phyloP scores from a whole-genome alignment of 352 stramenopile species.

The Pilasporangium apinafurcum region DNA sequence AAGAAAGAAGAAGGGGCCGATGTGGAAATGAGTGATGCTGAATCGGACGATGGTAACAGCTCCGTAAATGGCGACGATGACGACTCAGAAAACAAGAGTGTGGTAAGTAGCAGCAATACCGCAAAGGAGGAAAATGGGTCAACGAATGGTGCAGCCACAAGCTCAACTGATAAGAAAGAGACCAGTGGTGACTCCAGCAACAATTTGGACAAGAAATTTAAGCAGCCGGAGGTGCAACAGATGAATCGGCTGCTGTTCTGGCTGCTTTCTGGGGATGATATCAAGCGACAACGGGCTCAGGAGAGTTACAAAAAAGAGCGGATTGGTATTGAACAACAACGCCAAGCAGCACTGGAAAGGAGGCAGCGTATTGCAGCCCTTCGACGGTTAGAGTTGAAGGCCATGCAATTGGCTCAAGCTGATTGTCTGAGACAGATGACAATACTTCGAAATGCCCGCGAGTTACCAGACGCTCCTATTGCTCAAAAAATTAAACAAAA shows the following conservation, averaged over 20 bases:
- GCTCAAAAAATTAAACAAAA: conserved; percentile 65
- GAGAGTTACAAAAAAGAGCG: conserved; percentile 79
- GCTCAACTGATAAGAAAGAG: conserved; percentile 3
- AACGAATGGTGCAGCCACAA: conserved; percentile 2
- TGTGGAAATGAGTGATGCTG: conserved; percentile 32
- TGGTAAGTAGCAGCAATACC: background rate
- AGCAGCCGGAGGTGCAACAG: conserved; percentile 84
- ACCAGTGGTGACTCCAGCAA: background rate
- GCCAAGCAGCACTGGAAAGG: conserved; percentile 65
- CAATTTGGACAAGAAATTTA: conserved; percentile 44
- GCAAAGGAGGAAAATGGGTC: conserved; percentile 15
- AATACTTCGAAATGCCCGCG: conserved; percentile 54
- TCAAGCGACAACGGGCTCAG: conserved; percentile 76
- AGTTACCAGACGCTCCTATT: conserved; percentile 48
- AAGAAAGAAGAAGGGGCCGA: conserved; percentile 19
- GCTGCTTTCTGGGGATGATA: conserved; percentile 81
- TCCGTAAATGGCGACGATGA: conserved; percentile 28
- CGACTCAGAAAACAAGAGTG: conserved; percentile 13
- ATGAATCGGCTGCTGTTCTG: conserved; percentile 87
- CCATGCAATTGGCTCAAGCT: conserved; percentile 77
- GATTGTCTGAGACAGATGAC: conserved; percentile 71
- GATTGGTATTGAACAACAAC: conserved; percentile 56
- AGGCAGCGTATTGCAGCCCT: conserved; percentile 50
- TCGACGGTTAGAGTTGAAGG: conserved; percentile 76
- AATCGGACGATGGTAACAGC: conserved; percentile 38